Evolutionary conservation across 2,329 filamentous ascomycete genomes (phyloP).

Genomic region (Metarhizium anisopliae): DNA sequence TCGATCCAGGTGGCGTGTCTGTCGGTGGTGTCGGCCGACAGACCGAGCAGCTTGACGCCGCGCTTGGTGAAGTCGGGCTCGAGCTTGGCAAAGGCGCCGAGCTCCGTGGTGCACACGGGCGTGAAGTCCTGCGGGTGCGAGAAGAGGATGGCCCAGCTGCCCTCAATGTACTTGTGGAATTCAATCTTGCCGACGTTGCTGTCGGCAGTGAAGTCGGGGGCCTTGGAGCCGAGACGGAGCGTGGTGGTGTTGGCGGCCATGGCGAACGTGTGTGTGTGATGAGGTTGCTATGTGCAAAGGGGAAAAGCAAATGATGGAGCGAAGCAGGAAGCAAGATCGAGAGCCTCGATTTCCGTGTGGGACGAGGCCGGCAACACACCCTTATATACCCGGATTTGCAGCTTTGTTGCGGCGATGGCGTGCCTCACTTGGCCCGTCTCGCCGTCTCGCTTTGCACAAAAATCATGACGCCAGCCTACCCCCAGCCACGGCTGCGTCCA

Average conservation of each 20-base stretch:
- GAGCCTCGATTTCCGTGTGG: neutral
- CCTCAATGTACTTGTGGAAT: constrained; percentile 73
- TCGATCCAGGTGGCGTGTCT: constrained; percentile 85
- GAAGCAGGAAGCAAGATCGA: neutral
- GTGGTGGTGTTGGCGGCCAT: constrained; percentile 23
- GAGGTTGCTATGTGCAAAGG: neutral
- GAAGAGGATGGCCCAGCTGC: constrained; percentile 76
- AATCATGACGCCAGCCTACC: no score
- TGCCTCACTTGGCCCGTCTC: neutral
- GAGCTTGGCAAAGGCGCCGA: constrained; percentile 85
- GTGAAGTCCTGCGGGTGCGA: constrained; percentile 87
- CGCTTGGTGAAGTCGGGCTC: constrained; percentile 81
- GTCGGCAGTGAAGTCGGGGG: constrained; percentile 77
- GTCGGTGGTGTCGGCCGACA: constrained; percentile 77
- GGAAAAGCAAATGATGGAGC: neutral
- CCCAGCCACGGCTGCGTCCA: no score
- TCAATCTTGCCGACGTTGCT: constrained; percentile 71
- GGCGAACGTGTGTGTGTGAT: constrained; percentile 7
- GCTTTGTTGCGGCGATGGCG: constrained; percentile 2
- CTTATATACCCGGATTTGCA: constrained; percentile 1
- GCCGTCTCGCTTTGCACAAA: no score
- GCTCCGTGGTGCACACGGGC: constrained; percentile 91
- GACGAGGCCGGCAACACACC: neutral
- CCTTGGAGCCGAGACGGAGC: constrained; percentile 56
- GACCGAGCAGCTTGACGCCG: constrained; percentile 82